Base-by-base conservation (phyloP, 169 alveolate species). In the Plasmodium malariae region DNA sequence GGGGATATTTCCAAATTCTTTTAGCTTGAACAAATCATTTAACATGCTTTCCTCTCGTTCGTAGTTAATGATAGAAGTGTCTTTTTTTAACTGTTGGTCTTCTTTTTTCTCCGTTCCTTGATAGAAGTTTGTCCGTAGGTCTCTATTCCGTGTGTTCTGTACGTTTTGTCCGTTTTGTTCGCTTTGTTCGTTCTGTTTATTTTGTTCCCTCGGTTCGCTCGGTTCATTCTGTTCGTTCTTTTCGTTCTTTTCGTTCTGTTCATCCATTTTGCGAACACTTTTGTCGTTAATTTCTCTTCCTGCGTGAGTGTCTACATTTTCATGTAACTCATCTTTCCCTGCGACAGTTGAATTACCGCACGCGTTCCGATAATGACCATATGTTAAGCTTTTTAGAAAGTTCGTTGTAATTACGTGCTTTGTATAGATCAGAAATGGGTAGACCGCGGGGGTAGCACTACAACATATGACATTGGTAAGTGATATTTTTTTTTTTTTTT, bases 381-480 rank as follows among this genome's bases (percentile, higher is more conserved):
- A 26, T 43, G 12, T 28, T 30, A 78, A 37, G 24, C 19, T 37
- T n/a, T 54, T 30, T 26, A 78, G 24, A 37, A 78, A 62, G 51
- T 60, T 62, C 11, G 74, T 65, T 68, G 89, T 45, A 28, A 78
- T 78, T 17, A 78, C 45, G 63, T 78, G 89, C 37, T 68, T 48
- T 1, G 89, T 78, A 51, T 62, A 78, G 2, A 55, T 43, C 2
- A 78, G 51, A 17, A 62, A 78, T 0, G 78, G 43, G 21, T 78
- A 78, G 26, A 78, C 67, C 5, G 89, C 72, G 0, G 89, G 26
- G 0, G 89, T 78, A 4, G 89, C 89, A 21, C 89, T 78, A 40
- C 89, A 78, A 55, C 89, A 78, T 9, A 78, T 78, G n/a, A 78
- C 89, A 19, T 78, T 78, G 2, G 76, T 40, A 57, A 12, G 21